Percentiles rank a stretch among this genome's conserved stretches.
Evolutionary conservation across 345 rosid genomes (phyloP).

Genomic region (Populus deltoides): DNA sequence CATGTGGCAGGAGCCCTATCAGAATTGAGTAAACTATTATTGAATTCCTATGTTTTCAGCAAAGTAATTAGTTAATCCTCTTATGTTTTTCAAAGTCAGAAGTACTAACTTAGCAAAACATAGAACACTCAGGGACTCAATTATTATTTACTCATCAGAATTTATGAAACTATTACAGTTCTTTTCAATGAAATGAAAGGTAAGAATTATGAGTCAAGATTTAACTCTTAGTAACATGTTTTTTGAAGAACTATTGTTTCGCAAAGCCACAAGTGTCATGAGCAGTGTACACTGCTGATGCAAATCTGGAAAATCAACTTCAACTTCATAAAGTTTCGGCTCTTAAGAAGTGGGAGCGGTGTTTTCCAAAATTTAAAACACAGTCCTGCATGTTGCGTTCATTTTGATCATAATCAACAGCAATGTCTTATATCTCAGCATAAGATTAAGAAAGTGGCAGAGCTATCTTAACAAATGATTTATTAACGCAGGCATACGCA

Average conservation of each 20-base stretch:
- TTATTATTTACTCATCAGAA: background rate
- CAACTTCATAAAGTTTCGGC: background rate
- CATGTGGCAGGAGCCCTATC: background rate
- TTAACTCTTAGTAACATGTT: no score
- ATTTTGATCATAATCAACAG: background rate
- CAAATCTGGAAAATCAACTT: background rate
- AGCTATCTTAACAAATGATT: background rate
- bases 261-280: no score
- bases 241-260: no score
- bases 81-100: no score
- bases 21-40: background rate
- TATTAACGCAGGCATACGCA: constrained; percentile 5
- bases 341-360: background rate
- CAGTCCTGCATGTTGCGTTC: background rate
- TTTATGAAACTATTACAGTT: background rate
- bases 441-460: no score
- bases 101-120: no score
- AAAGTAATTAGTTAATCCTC: background rate
- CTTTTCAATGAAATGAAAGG: background rate
- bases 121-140: no score
- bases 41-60: background rate
- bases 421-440: no score
- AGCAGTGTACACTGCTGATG: background rate
- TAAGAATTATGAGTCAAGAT: no score
- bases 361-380: background rate